Base-by-base conservation (phyloP, 768 basidiomycete species). In the Tricholoma sp. region DNA sequence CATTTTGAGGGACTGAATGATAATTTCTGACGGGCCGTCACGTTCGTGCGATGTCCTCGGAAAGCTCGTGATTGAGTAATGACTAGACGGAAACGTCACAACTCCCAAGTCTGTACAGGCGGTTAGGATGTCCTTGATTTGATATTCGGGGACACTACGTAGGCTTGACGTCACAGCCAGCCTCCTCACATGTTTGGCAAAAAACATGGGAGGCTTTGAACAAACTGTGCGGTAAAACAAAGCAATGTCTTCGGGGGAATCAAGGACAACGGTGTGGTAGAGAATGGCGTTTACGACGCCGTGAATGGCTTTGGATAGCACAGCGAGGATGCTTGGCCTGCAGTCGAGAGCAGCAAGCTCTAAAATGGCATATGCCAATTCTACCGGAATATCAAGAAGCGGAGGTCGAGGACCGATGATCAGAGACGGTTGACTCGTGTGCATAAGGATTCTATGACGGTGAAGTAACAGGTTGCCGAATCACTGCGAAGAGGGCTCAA, bases 221-320 rank as follows among this genome's bases (percentile, higher is more conserved):
- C 61, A 58, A 17, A 65, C 63, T 9, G 75, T 78, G 44, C 75
- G 72, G 54, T 69, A 59, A 47, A 79, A 73, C 15, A 75, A 67
- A 11, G 64, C 52, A 37, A 76, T 59, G 7, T 63, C 60, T 28
- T 65, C 59, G 10, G 61, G 41, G 1, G 67, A 66, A 54, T 71
- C 61, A 17, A 79, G 68, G 24, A 74, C 68, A 24, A 79, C 70
- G 4, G 70, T 69, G 47, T 70, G 66, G 57, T 79, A 79, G 28
- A 78, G 47, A 24, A 76, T 68, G 33, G 52, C 57, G 53, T 76
- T 67, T 20, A 75, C 57, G 49, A 72, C 61, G n/a, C 59, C 57
- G 56, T 59, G 56, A 51, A 78, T 68, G 29, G 63, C 59, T 53
- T 65, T 70, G 49, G 65, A 71, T 39, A 70, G 61, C 34, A 63